Base-by-base conservation (phyloP, 768 basidiomycete genomes). In the Podaxis rugospora region DNA sequence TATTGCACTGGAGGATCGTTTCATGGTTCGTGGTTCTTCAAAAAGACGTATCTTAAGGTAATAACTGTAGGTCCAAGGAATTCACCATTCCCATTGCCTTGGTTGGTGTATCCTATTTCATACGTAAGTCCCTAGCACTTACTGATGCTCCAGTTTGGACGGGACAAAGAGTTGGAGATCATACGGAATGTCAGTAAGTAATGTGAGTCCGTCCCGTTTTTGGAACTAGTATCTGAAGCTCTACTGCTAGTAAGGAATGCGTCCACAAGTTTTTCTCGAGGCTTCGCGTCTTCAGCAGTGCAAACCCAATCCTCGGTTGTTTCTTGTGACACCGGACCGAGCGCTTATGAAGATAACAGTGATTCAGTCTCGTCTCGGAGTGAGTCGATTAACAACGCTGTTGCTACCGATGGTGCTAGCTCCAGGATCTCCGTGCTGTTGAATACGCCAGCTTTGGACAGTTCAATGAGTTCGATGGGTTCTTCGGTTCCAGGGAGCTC, bases 81-180 rank as follows among this genome's bases (percentile, higher is more conserved):
- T 89, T 89, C 61, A 88, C 86, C 0, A 82, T 89, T 66, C 88
- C 89, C 2, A 80, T 84, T 40, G 78, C 82, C 36, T 72, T 90
- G 73, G 87, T 88, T 72, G 62, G 77, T 66, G 14, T 27, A 9
- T 36, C 4, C 18, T 50, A 1, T 14, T 27, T 36, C 39, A 1
- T 42, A 36, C 46, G 55, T 5, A 18, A 35, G 50, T 61, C 27
- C 4, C 52, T 47, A 39, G 28, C 44, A 21, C 59, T 50, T 50
- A 62, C 49, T 62, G 14, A 36, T 47, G 35, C 46, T 37, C 21
- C 57, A 86, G 83, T 90, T 87, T 67, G 89, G 89, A 5, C 80
- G 89, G 50, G 87, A 89, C 52, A 86, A 81, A 66, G 88, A 90
- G 70, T 73, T 90, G 1, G 88, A 90, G 47, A 72, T 76, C 47